Evolutionary conservation across 108 stramenopile genomes (phyloP), one percentile per base, ranked within the genome.

Genomic region (Parietichytrium sp.): DNA sequence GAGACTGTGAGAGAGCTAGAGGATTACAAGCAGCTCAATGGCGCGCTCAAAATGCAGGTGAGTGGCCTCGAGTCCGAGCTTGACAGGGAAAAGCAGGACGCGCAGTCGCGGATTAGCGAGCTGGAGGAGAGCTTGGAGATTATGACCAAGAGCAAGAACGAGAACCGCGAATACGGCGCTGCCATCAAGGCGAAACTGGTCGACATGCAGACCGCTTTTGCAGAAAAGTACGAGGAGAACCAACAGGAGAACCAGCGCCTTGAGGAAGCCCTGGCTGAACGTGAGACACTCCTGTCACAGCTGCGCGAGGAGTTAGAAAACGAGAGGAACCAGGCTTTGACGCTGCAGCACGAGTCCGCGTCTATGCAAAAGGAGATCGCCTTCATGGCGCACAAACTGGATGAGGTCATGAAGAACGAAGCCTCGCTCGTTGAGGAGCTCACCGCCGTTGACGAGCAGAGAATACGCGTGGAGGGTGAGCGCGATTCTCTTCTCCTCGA

Each of bases 121-220:
- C 61, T 72, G 15, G 36, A 33, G 13, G 45, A 12, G 33, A 72
- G 61, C 33, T 25, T 72, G 20, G 61, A 72, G 25, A 42, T 45
- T 10, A 72, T 72, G 61, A 72, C 61, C 10, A 42, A 72, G 42
- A 45, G 38, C 10, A 45, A 72, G 23, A 72, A 72, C 20, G 61
- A 33, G 29, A 33, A 72, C 42, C 36, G 45, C 15, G 61, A 72
- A 42, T 72, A 72, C 42, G 61, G 61, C 20, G 61, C 61, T 8
- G 45, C 61, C 1, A 33, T 72, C 15, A 72, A 72, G 42, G 42
- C 61, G 29, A 72, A 72, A 27, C 36, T 72, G 3, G 12, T 72
- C 16, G 61, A 72, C 29, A 42, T 72, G 38, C 29, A 72, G 42
- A 42, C 38, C 29, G 38, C 45, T 6, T 33, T 12, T 23, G 8